These are phyloP conservation scores for Penicillium coffeae DNA, from an alignment of 495 filamentous ascomycete species.

Conservation along the genomic window DNA sequence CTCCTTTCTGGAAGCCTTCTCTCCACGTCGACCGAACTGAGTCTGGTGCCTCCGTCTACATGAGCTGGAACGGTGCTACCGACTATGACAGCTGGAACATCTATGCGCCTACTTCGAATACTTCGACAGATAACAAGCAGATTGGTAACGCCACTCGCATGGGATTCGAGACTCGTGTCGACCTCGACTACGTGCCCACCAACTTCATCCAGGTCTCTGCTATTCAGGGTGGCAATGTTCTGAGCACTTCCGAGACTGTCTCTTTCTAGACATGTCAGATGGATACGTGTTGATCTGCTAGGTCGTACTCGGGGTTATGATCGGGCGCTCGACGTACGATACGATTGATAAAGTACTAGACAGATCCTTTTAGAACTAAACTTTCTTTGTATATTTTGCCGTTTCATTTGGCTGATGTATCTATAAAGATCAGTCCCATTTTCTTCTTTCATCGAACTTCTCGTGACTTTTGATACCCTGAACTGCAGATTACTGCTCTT, in stretches of 20 bases:
- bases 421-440: no score
- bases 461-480: no score
- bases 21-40: conserved; percentile 12
- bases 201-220: conserved; percentile 31
- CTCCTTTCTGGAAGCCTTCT: conserved; percentile 35
- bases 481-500: no score
- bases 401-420: no score
- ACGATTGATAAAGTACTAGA: no score
- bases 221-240: conserved; percentile 24
- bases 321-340: no score
- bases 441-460: no score
- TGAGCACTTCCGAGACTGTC: conserved; percentile 24
- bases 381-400: neutral
- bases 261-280: conserved; percentile 14
- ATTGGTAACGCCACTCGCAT: conserved; percentile 22
- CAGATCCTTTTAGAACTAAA: neutral
- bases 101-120: conserved; percentile 11
- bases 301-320: no score
- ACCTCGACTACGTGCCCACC: conserved; percentile 17
- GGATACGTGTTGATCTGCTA: neutral
- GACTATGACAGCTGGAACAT: conserved; percentile 16
- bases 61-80: conserved; percentile 37
- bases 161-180: conserved; percentile 33
- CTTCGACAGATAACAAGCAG: conserved; percentile 17
- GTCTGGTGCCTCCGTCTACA: conserved; percentile 15